Percentiles rank a stretch among this genome's conserved stretches.
These are phyloP conservation scores for Lizonia empirigonia DNA, from an alignment of 2,329 filamentous ascomycete genomes.

Conservation along the genomic window DNA sequence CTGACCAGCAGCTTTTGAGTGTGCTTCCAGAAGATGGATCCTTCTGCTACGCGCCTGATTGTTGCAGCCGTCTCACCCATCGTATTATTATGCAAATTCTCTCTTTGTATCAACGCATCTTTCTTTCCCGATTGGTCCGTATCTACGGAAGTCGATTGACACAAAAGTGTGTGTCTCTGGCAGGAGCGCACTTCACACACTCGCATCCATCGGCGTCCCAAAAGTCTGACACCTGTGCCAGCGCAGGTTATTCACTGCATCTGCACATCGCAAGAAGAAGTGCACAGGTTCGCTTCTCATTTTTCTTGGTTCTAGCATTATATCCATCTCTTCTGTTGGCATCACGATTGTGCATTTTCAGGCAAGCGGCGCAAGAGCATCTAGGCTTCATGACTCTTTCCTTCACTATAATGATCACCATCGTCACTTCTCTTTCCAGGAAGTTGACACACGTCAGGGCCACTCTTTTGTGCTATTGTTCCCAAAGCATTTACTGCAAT, in stretches of 20 bases:
- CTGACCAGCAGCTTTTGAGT: conserved; percentile 23
- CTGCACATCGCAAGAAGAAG: not conserved
- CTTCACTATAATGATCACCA: not conserved
- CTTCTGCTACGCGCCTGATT: not conserved
- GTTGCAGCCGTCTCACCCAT: not conserved
- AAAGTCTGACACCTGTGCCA: not conserved
- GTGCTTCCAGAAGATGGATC: not conserved
- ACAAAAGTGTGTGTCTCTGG: not conserved
- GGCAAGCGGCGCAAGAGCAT: not conserved
- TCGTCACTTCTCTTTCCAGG: not conserved
- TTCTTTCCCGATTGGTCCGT: not conserved
- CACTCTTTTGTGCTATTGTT: conserved; percentile 18
- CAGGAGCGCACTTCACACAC: not conserved
- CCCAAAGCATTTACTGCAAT: not conserved
- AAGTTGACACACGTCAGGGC: conserved; percentile 23
- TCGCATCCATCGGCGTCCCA: not conserved
- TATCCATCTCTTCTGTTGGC: not conserved
- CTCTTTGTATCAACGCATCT: not conserved
- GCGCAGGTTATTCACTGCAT: not conserved
- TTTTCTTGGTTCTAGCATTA: not conserved
- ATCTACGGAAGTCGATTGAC: not conserved
- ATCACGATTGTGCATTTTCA: conserved; percentile 13
- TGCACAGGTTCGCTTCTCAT: not conserved
- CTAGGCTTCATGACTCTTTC: not conserved
- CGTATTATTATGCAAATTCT: not conserved